phyloP scores from a whole-genome alignment of 2,329 filamentous ascomycete species.

The Coniochaeta sp. region DNA sequence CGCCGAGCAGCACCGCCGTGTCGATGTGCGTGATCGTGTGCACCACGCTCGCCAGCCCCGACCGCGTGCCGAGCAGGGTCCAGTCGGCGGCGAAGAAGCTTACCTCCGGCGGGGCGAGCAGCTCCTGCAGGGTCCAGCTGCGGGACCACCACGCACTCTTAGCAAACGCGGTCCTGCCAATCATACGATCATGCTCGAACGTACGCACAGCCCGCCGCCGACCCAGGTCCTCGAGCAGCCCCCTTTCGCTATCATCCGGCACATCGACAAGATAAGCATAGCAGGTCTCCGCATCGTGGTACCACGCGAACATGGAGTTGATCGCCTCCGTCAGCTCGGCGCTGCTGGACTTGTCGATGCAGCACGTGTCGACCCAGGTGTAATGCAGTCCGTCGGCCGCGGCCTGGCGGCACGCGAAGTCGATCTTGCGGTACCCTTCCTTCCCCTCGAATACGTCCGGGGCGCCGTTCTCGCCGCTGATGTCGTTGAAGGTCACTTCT shows the following conservation, averaged over 20 bases:
- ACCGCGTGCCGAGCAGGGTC: not conserved
- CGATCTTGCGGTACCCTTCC: not conserved
- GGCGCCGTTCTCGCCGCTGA: not conserved
- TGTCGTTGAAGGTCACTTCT: conserved; percentile 1
- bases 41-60: not conserved
- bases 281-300: not conserved
- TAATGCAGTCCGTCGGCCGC: not conserved
- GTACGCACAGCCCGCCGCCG: not conserved
- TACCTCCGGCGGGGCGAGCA: not conserved
- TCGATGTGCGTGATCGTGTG: not conserved
- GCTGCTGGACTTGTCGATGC: not conserved
- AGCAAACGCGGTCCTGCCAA: not conserved
- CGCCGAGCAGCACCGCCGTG: not conserved
- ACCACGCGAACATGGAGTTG: conserved; percentile 2
- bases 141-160: not conserved
- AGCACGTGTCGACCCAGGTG: not conserved
- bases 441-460: not conserved
- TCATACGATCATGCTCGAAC: not conserved
- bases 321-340: not conserved
- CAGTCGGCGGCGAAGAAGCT: not conserved
- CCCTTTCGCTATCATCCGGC: not conserved
- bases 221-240: not conserved
- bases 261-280: not conserved
- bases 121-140: conserved; percentile 1
- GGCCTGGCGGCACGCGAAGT: not conserved